These are phyloP conservation scores for Acanthamoeba royreba DNA, from an alignment of 208 protist species.

Conservation along the genomic window DNA sequence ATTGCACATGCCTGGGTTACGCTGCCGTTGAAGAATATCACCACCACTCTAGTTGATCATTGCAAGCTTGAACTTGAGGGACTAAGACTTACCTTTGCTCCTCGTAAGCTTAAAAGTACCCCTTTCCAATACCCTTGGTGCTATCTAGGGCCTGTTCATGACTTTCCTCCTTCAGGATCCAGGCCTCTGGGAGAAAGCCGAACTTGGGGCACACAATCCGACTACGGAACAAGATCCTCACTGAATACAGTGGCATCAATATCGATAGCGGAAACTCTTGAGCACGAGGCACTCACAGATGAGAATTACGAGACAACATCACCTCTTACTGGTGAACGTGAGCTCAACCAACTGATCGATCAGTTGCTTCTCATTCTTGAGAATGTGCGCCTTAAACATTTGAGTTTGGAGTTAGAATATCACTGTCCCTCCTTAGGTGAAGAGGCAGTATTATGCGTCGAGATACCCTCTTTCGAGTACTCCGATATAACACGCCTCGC, in stretches of 20 bases:
- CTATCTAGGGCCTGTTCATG: background rate
- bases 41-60: slow-evolving; percentile 6
- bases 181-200: background rate
- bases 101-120: background rate
- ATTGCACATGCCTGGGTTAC: slow-evolving; percentile 51
- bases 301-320: background rate
- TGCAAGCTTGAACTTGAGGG: slow-evolving; percentile 46
- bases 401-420: slow-evolving; percentile 38
- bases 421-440: background rate
- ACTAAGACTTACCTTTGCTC: background rate
- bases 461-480: slow-evolving; percentile 36
- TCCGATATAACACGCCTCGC: slow-evolving; percentile 32
- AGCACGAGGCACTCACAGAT: background rate
- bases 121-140: background rate
- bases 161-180: background rate
- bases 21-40: slow-evolving; percentile 19
- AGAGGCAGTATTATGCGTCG: background rate
- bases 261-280: background rate
- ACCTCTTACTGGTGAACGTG: background rate
- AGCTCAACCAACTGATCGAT: slow-evolving; percentile 25
- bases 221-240: slow-evolving; percentile 19
- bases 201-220: background rate
- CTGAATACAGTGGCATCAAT: background rate
- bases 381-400: slow-evolving; percentile 28
- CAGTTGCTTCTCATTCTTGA: slow-evolving; percentile 45